Conservation (phyloP, 2,329 filamentous ascomycete genomes). For the Zymoseptoria pseudotritici region DNA sequence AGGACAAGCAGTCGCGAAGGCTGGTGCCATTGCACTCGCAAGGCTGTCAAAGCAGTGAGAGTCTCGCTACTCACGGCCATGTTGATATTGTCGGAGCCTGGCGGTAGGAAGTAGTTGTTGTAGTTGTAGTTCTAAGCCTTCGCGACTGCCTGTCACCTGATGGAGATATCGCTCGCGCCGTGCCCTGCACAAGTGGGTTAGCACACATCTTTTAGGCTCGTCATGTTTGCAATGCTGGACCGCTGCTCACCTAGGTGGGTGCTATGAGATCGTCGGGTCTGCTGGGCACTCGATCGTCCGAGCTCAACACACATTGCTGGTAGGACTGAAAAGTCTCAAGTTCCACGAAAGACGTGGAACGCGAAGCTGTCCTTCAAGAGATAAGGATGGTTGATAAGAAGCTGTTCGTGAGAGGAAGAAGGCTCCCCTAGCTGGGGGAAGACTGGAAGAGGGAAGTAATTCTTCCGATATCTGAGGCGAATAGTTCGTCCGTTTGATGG, state of each 20-base stretch:
- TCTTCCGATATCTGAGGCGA: background rate
- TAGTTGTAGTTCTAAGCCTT: slow-evolving; percentile 7
- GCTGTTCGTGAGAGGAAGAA: background rate
- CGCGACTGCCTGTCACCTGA: slow-evolving; percentile 23
- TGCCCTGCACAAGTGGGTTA: slow-evolving; percentile 13
- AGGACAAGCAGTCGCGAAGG: slow-evolving; percentile 47
- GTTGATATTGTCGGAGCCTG: slow-evolving; percentile 19
- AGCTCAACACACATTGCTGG: slow-evolving; percentile 24
- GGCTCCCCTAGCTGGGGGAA: background rate
- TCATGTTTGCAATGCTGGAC: slow-evolving; percentile 3
- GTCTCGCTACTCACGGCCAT: background rate
- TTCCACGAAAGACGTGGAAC: background rate
- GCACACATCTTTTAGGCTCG: background rate
- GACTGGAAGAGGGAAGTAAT: background rate
- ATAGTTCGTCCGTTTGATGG: background rate
- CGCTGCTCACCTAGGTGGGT: slow-evolving; percentile 17
- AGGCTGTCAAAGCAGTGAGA: slow-evolving; percentile 6
- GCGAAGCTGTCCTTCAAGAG: background rate
- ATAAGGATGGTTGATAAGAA: background rate
- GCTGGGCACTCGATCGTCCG: slow-evolving; percentile 18
- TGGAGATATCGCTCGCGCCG: slow-evolving; percentile 28
- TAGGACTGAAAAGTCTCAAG: background rate
- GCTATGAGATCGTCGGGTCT: slow-evolving; percentile 21
- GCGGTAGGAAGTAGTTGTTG: slow-evolving; percentile 7
- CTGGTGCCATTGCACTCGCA: slow-evolving; percentile 27